phyloP scores from a whole-genome alignment of 352 stramenopile genomes.

The Phytopythium mirpurense region DNA sequence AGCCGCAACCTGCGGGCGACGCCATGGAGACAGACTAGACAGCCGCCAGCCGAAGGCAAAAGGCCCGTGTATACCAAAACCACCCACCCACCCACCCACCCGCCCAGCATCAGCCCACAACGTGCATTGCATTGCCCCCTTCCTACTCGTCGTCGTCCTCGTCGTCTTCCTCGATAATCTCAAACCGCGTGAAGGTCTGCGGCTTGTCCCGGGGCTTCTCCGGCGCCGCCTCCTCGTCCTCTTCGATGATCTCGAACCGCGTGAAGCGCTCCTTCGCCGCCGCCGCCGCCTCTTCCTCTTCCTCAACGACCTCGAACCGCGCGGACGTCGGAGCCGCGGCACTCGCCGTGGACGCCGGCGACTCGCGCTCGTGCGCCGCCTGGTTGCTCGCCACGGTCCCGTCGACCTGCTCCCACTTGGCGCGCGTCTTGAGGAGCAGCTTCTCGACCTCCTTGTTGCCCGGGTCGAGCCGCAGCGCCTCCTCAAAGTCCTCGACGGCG shows the following conservation, averaged over 20 bases:
- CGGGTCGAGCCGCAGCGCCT: slow-evolving; percentile 59
- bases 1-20: slow-evolving; percentile 25
- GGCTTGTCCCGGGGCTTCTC: slow-evolving; percentile 4
- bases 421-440: slow-evolving; percentile 62
- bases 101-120: too few relatives aligned
- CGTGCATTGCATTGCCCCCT: not conserved
- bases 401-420: slow-evolving; percentile 70
- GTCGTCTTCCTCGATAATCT: slow-evolving; percentile 51
- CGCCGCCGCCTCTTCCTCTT: slow-evolving; percentile 8
- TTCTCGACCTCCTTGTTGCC: slow-evolving; percentile 71
- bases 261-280: slow-evolving; percentile 30
- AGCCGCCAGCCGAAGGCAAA: too few relatives aligned
- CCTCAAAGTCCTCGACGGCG: slow-evolving; percentile 77
- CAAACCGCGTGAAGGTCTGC: slow-evolving; percentile 44
- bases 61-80: not conserved
- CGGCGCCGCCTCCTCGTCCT: slow-evolving; percentile 22
- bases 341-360: slow-evolving; percentile 4
- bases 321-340: slow-evolving; percentile 34
- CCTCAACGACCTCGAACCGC: slow-evolving; percentile 53
- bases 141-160: slow-evolving; percentile 25
- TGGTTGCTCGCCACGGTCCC: slow-evolving; percentile 30
- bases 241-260: slow-evolving; percentile 70
- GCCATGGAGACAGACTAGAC: slow-evolving; percentile 46
- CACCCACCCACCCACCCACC: too few relatives aligned
- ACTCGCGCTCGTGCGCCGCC: slow-evolving; percentile 3